phyloP scores from a whole-genome alignment of 345 rosid species.

The Eucalyptus tenuipes region DNA sequence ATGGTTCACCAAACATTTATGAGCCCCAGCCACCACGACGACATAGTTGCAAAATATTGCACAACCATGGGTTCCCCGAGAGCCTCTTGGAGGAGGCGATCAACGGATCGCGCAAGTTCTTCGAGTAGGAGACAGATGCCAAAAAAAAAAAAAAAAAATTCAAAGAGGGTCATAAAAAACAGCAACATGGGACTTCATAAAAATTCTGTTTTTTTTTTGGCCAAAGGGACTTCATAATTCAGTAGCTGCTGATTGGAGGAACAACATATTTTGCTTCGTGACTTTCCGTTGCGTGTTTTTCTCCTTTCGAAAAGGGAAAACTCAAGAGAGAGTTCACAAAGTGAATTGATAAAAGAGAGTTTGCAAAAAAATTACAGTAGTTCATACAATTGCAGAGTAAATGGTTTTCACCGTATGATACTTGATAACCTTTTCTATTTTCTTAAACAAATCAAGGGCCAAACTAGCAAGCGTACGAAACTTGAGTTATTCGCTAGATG shows the following conservation, averaged over 20 bases:
- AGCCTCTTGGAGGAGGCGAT: no score
- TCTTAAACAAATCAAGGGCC: not conserved
- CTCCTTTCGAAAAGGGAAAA: not conserved
- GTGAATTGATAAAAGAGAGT: not conserved
- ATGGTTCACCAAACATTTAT: no score
- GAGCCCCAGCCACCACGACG: accelerated
- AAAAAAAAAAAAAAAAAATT: no score
- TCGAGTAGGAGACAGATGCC: no score
- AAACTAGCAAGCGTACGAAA: not conserved
- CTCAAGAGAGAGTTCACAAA: not conserved
- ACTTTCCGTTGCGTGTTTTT: no score
- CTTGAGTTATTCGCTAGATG: not conserved
- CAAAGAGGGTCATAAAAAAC: no score
- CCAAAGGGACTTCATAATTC: no score
- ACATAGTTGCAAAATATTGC: no score
- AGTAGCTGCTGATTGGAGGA: no score
- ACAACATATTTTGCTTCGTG: accelerated
- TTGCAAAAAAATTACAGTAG: no score
- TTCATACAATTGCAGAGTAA: not conserved
- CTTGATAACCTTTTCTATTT: accelerated
- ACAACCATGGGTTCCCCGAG: no score
- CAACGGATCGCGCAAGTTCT: accelerated
- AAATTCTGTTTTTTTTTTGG: accelerated
- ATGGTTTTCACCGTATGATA: not conserved
- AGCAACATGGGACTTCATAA: no score